Base-by-base conservation (phyloP, 371 early-diverging fungal genomes). In the Actinomortierella wolfii region DNA sequence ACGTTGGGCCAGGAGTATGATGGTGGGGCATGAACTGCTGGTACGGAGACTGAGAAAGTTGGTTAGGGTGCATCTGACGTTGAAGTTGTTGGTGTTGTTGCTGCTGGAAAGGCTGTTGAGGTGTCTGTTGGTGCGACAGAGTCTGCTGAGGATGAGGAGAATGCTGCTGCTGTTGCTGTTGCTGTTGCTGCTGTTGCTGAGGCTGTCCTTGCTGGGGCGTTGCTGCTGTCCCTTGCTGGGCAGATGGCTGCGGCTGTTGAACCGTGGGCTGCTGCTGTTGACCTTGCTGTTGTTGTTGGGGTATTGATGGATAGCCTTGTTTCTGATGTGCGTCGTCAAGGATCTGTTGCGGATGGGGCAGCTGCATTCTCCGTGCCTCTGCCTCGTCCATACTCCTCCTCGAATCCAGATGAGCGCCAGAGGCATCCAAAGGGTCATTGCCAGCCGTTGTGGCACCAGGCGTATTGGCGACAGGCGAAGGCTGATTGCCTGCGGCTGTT, bases 251-350 rank as follows among this genome's bases (percentile, higher is more conserved):
- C 21, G 18, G 51, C n/a, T 5, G 51, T n/a, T 21, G 51, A 18
- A 3, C 34, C 34, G 34, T 6, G 7, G 4, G 34, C 34, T 34
- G 34, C 34, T 4, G 34, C 11, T 34, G 34, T 26, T 51, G 54
- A 2, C 21, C 34, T 34, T 4, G 11, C 42, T 21, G 15, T 17
- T 40, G 41, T 11, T 34, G 34, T 11, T 34, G 34, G 69, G 64
- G 40, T 34, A 34, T 34, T 34, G 34, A 34, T 34, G 34, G 34
- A 11, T 34, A 34, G 64, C 59, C 25, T 40, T 57, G 57, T 40
- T 64, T 69, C 41, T 70, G 65, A 17, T 61, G 42, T 2, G 65
- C 55, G 13, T 65, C 71, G 9, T 71, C 69, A n/a, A 68, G 13
- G 25, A 62, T 59, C 45, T 68, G 68, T 15, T 68, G 69, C 11